Evolutionary conservation across 257 asterid genomes (phyloP), one percentile per base, ranked within the genome.

Genomic region (Solanum pinnatisectum): DNA sequence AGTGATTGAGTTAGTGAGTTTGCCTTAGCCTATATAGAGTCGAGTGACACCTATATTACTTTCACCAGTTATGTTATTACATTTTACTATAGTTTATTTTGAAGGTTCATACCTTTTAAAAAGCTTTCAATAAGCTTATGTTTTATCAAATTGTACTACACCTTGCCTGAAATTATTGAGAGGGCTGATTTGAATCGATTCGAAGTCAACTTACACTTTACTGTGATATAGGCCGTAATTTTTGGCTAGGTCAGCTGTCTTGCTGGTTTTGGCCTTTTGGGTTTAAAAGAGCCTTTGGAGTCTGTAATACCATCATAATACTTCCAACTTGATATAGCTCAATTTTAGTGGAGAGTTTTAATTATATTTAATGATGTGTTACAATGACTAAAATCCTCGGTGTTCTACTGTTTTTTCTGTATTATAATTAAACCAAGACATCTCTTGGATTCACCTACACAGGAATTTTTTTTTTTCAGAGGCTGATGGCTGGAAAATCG

Each of bases 401-500:
- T n/a, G 84, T n/a, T 44, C 37, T 78, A 40, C 25, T 42, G 5
- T 14, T 25, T 25, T 23, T 78, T 40, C 23, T 78, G 63, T 42
- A 78, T 16, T 25, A 78, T 42, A 37, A 7, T 78, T 15, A 42
- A 44, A 25, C n/a, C 1, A 8, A 15, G 52, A 40, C 37, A 42
- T n/a, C 37, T 39, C 59, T 11, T 39, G 15, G 14, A 78, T 63
- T 71, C 60, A 42, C 65, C 42, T 73, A 73, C 27, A 73, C n/a
- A 13, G 37, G 9, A 25, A 8, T 6, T 13, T 4, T 56, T 25
- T 4, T 0, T 35, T 73, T 73, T 27, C 67, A 40, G 36, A 77
- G 40, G 36, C 60, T 44, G 65, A 79, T 79, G 84, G 94, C 98
- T 84, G 96, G 95, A 81, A 96, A 94, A 91, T 83, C 90, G 60